Conservation (phyloP, 2,329 filamentous ascomycete species). For the Aspergillus chevalieri region DNA sequence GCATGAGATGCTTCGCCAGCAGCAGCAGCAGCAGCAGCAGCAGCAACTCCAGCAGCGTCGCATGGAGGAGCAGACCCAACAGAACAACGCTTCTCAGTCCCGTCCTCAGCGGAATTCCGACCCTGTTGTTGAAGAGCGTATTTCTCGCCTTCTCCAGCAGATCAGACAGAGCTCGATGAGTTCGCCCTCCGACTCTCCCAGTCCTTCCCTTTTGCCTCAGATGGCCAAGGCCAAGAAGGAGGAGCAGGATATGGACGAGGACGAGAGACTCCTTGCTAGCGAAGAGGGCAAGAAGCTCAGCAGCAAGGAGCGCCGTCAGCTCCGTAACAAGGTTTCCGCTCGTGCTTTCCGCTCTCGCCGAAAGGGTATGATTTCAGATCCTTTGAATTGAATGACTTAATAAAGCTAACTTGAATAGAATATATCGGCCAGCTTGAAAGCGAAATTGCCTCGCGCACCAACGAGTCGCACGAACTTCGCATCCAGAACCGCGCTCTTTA, state of each 20-base stretch:
- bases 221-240: conserved; percentile 78
- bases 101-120: conserved; percentile 46
- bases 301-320: conserved; percentile 91
- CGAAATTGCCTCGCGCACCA: conserved; percentile 76
- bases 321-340: conserved; percentile 98
- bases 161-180: conserved; percentile 71
- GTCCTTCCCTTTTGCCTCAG: conserved; percentile 48
- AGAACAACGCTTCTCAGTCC: conserved; percentile 19
- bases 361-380: conserved; percentile 65
- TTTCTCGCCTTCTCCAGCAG: conserved; percentile 83
- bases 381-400: conserved; percentile 2
- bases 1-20: conserved; percentile 54
- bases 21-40: conserved; percentile 56
- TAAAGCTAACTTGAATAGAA: conserved; percentile 61
- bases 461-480: conserved; percentile 75
- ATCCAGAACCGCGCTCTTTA: conserved; percentile 72
- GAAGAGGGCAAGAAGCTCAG: conserved; percentile 99
- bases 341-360: conserved; percentile 95
- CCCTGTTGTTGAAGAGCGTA: conserved; percentile 81
- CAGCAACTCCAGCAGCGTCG: conserved; percentile 35
- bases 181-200: conserved; percentile 44
- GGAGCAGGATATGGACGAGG: conserved; percentile 97
- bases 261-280: conserved; percentile 86
- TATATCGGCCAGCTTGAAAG: conserved; percentile 92
- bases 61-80: conserved; percentile 22